These are phyloP conservation scores for Leccinellum luteum DNA, from an alignment of 768 basidiomycete species.

Conservation along the genomic window DNA sequence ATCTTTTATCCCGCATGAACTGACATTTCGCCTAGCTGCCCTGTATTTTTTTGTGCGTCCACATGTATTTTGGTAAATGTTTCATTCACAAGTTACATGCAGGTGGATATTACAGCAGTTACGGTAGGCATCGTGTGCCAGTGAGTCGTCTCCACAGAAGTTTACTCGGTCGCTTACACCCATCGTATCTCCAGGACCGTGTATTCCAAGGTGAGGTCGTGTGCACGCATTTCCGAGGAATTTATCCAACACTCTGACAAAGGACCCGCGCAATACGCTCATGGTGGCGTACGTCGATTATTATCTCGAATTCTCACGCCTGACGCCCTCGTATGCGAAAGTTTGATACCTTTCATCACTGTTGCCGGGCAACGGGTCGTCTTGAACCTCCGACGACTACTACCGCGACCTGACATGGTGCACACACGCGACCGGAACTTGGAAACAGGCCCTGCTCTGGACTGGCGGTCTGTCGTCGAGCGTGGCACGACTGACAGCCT, in stretches of 20 bases:
- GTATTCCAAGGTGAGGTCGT: not conserved
- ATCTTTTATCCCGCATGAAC: not conserved
- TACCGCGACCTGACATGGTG: not conserved
- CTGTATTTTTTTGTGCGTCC: not conserved
- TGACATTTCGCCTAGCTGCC: not conserved
- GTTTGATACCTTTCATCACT: conserved; percentile 10
- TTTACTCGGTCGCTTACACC: not conserved
- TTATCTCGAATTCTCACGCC: not conserved
- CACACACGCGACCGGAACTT: not conserved
- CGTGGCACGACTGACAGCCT: not conserved
- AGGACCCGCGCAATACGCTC: conserved; percentile 6
- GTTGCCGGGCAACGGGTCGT: conserved; percentile 18
- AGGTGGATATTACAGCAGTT: not conserved
- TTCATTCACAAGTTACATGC: not conserved
- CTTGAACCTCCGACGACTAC: conserved; percentile 11
- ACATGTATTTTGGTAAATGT: not conserved
- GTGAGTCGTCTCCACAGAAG: not conserved
- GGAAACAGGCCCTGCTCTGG: not conserved
- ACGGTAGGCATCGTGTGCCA: not conserved
- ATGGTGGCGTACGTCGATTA: not conserved
- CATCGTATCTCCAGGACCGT: not conserved
- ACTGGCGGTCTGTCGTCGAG: not conserved
- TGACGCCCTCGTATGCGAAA: not conserved
- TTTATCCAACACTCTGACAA: not conserved
- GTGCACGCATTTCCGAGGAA: not conserved